Evolutionary conservation across 1,284 basidiomycete species (phyloP).

Genomic region (Grifola frondosa): DNA sequence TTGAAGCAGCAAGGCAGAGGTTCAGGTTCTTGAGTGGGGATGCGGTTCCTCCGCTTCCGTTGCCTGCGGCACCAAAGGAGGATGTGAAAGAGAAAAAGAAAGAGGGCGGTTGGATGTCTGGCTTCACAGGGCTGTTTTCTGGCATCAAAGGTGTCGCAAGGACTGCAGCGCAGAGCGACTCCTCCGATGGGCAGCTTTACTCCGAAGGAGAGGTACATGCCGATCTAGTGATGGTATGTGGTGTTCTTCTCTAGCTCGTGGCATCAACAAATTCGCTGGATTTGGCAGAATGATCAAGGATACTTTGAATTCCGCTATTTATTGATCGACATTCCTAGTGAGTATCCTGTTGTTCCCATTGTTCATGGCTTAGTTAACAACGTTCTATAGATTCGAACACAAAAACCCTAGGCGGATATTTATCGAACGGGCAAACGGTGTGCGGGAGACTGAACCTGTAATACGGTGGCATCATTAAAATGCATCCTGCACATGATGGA

Average conservation of each 20-base stretch:
- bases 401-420: slow-evolving; percentile 66
- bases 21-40: slow-evolving; percentile 74
- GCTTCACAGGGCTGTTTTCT: slow-evolving; percentile 67
- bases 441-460: slow-evolving; percentile 69
- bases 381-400: slow-evolving; percentile 55
- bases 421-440: slow-evolving; percentile 62
- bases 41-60: slow-evolving; percentile 33
- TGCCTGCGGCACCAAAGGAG: slow-evolving; percentile 27
- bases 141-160: slow-evolving; percentile 51
- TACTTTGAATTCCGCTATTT: slow-evolving; percentile 78
- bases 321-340: slow-evolving; percentile 77
- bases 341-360: slow-evolving; percentile 28
- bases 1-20: slow-evolving; percentile 50
- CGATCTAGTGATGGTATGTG: slow-evolving; percentile 67
- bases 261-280: slow-evolving; percentile 14
- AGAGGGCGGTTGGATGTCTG: slow-evolving; percentile 46
- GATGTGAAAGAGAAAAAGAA: slow-evolving; percentile 34
- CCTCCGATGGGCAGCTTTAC: slow-evolving; percentile 45
- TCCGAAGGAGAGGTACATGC: slow-evolving; percentile 80
- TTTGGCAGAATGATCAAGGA: slow-evolving; percentile 64
- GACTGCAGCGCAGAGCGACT: slow-evolving; percentile 29
- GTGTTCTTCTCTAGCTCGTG: background rate
- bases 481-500: too few species aligned
- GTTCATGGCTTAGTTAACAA: slow-evolving; percentile 7
- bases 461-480: slow-evolving; percentile 57